Percentiles rank a stretch among this genome's conserved stretches.
Evolutionary conservation across 371 early-diverging fungal genomes (phyloP).

Genomic region (Mortierella sp.): DNA sequence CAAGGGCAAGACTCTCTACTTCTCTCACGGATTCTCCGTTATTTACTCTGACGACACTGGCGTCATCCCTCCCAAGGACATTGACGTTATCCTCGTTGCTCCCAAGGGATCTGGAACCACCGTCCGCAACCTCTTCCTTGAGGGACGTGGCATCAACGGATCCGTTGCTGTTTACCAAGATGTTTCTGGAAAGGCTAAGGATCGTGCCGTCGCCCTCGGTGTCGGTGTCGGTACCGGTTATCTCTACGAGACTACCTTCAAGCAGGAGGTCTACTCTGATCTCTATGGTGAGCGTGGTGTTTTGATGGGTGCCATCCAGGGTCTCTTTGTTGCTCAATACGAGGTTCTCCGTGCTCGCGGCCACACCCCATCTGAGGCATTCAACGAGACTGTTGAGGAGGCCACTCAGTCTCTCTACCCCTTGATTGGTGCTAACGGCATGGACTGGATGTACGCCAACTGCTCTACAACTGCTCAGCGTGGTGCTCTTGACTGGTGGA

Average conservation of each 20-base stretch:
- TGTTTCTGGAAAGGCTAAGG: conserved; percentile 92
- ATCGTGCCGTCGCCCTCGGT: conserved; percentile 93
- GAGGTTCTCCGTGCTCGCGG: conserved; percentile 95
- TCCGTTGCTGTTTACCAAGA: conserved; percentile 97
- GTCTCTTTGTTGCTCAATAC: conserved; percentile 97
- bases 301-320: conserved; percentile 98
- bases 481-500: conserved; percentile 98
- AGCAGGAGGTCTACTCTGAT: conserved; percentile 98
- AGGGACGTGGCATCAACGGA: conserved; percentile 98
- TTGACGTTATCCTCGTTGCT: conserved; percentile 96
- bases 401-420: conserved; percentile 98
- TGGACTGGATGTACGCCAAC: conserved; percentile 97
- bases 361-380: conserved; percentile 98
- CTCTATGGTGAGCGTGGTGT: conserved; percentile 98
- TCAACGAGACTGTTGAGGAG: conserved; percentile 99
- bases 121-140: conserved; percentile 95
- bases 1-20: conserved; percentile 98
- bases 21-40: conserved; percentile 97
- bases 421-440: conserved; percentile 95
- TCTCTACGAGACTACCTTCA: conserved; percentile 96
- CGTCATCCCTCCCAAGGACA: conserved; percentile 91
- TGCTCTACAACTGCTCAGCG: conserved; percentile 97
- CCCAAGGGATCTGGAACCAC: conserved; percentile 98
- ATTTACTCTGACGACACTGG: conserved; percentile 94
- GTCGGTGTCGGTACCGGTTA: conserved; percentile 97